A percentile compares a stretch with the other conserved stretches of the same genome.
Evolutionary conservation across 352 stramenopile species (phyloP).

Genomic region (Vaucheria bursata): DNA sequence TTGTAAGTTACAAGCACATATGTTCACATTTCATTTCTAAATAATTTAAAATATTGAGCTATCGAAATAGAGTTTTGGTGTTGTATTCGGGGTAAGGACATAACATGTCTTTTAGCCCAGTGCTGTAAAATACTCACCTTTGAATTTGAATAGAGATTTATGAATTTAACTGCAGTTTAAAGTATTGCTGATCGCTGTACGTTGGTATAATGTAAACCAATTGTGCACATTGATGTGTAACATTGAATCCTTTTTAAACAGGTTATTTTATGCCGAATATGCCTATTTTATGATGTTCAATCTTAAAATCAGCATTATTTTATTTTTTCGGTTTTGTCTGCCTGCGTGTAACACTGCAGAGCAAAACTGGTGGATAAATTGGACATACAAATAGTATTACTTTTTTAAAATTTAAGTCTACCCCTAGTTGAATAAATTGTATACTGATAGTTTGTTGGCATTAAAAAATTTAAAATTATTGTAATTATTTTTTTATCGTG

Average conservation of each 20-base stretch:
- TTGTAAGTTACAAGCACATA: slow-evolving; percentile 31
- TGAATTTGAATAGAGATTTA: neutral
- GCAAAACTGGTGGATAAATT: neutral
- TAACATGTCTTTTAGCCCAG: neutral
- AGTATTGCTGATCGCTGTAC: neutral
- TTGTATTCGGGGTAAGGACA: neutral
- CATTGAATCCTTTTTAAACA: neutral
- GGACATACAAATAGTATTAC: neutral
- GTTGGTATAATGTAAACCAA: neutral
- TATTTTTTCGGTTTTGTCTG: neutral
- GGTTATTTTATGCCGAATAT: neutral
- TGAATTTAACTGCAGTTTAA: neutral
- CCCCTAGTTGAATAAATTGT: neutral
- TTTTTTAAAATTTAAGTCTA: neutral
- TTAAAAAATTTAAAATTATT: neutral
- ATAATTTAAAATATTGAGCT: neutral
- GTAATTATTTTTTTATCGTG: neutral
- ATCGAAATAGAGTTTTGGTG: neutral
- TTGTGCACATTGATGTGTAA: neutral
- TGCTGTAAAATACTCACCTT: neutral
- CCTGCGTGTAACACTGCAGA: neutral
- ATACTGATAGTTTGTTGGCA: neutral
- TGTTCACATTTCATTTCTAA: neutral
- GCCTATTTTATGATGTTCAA: neutral
- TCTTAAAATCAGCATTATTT: neutral